phyloP scores from a whole-genome alignment of 306 rosid genomes.

The Elaeagnus macrophylla region DNA sequence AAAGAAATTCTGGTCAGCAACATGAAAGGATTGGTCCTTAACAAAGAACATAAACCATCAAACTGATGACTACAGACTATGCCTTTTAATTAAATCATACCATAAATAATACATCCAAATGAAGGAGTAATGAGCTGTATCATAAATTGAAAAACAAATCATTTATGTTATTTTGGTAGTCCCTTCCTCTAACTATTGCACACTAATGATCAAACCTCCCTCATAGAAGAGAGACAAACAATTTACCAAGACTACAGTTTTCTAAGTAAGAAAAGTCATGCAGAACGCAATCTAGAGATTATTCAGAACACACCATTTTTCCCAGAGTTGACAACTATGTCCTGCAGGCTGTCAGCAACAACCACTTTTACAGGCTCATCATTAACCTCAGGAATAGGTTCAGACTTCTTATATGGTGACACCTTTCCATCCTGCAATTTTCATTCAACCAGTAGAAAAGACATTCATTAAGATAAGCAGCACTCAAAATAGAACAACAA shows the following conservation, averaged over 20 bases:
- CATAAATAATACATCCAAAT: no score
- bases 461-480: background rate
- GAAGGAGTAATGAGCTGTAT: no score
- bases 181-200: no score
- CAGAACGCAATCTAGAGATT: background rate
- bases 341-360: conserved; percentile 62
- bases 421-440: conserved; percentile 61
- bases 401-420: conserved; percentile 53
- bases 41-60: no score
- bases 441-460: conserved; percentile 12
- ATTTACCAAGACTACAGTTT: background rate
- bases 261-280: background rate
- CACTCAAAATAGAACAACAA: background rate
- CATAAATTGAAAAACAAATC: no score
- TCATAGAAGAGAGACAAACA: background rate
- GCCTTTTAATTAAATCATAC: no score
- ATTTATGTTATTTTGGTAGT: no score
- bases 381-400: conserved; percentile 72
- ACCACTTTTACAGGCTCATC: conserved; percentile 87
- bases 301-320: conserved; percentile 52
- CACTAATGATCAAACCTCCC: no score
- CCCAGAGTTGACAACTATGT: conserved; percentile 62
- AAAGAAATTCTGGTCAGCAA: no score
- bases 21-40: no score
- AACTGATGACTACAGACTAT: no score